Base-by-base conservation (phyloP, 2,329 filamentous ascomycete species). In the Penicillium sp. region DNA sequence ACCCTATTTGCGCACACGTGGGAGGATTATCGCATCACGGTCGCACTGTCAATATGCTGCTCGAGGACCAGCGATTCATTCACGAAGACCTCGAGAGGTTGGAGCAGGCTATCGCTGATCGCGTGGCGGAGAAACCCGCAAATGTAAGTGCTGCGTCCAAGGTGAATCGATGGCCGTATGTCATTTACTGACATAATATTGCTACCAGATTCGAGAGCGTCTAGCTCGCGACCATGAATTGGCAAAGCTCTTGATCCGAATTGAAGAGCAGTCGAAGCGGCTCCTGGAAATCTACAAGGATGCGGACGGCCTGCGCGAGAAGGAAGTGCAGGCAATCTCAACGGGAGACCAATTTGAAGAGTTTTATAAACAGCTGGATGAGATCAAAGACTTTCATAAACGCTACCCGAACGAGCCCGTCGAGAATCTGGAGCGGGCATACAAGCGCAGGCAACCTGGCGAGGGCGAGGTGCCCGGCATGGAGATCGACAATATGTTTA, bases 51-150 rank as follows among this genome's bases (percentile, higher is more conserved):
- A 67, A 29, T 25, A 81, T 96, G 89, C 73, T 94, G 54, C 72
- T 96, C 50, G 94, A 98, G 74, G 90, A 97, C 57, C 86, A 97
- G 70, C 81, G 93, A 57, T 89, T 87, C 59, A 80, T 96, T 57
- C 90, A 96, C 58, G 93, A 98, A 79, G 93, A 98, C 69, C 74
- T 98, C 35, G 93, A 98, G 76, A 84, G 93, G 50, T 79, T 98
- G 44, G 93, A 98, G 70, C 88, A 95, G 66, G 93, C 87, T 38
- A 85, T 96, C 58, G 85, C 87, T 39, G 90, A 97, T 70, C 86
- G 90, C 59, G 80, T 94, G 45, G 77, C 82, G 48, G 88, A 96
- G 53, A 89, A 97, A 51, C 90, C 91, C 31, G 87, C 85, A 68
- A 86, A 91, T 66, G 87, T 90, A 73, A 66, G 82, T 74, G 39